Percentiles rank a stretch among this genome's conserved stretches.
These are phyloP conservation scores for Mortierella polycephala DNA, from an alignment of 371 early-diverging fungal genomes.

Conservation along the genomic window DNA sequence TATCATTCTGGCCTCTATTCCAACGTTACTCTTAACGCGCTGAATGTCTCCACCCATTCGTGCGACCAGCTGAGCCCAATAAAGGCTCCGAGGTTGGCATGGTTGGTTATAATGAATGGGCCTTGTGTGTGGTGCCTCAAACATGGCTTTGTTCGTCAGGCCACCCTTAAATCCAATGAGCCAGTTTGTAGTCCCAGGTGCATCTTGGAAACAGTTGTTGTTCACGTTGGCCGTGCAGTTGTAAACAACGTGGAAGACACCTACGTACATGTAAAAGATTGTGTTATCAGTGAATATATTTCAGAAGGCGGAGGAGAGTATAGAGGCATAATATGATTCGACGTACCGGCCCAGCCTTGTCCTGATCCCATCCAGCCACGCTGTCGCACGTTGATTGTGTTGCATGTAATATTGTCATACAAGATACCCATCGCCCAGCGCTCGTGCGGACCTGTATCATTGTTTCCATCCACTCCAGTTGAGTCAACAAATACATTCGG, in stretches of 20 bases:
- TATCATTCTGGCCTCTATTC: slow-evolving; percentile 20
- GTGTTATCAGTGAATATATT: background rate
- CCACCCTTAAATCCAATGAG: slow-evolving; percentile 39
- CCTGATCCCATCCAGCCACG: slow-evolving; percentile 53
- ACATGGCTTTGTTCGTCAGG: slow-evolving; percentile 9
- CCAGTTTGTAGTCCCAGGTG: slow-evolving; percentile 46
- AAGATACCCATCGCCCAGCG: slow-evolving; percentile 51
- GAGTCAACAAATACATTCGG: slow-evolving; percentile 52
- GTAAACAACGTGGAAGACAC: slow-evolving; percentile 49
- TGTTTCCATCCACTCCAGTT: slow-evolving; percentile 42
- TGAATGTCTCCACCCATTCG: slow-evolving; percentile 34
- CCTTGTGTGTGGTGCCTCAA: slow-evolving; percentile 10
- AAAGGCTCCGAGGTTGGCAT: slow-evolving; percentile 31
- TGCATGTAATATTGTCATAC: slow-evolving; percentile 49
- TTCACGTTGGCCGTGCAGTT: slow-evolving; percentile 23
- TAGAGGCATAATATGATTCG: background rate
- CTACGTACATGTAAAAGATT: background rate
- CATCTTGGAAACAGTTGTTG: slow-evolving; percentile 48
- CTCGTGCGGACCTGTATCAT: slow-evolving; percentile 52
- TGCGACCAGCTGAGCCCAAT: slow-evolving; percentile 40
- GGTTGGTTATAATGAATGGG: background rate
- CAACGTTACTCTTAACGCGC: slow-evolving; percentile 28
- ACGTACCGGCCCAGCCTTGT: slow-evolving; percentile 49
- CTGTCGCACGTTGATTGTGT: slow-evolving; percentile 37
- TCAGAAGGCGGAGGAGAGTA: background rate